Base-by-base conservation (phyloP, 106 monocot genomes). In the Dactylorhiza incarnata region DNA sequence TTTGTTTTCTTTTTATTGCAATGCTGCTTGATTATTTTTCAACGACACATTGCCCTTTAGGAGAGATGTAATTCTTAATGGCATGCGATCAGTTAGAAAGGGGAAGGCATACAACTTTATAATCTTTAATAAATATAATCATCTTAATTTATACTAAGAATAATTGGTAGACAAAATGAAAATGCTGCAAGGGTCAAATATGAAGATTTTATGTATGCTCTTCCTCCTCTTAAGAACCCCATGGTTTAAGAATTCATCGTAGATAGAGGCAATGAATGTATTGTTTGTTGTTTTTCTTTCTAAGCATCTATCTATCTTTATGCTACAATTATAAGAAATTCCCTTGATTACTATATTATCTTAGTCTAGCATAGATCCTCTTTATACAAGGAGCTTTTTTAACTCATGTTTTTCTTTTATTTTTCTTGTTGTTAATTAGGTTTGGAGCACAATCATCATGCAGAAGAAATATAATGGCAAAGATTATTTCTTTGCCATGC, bases 381-480 rank as follows among this genome's bases (percentile, higher is more conserved):
- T 65, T 65, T 29, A 65, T 26, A 26, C 65, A 24, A 65, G 29
- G 29, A 65, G 65, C 12, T 69, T 69, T 46, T 69, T 7, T 24
- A 69, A 46, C 69, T 46, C n/a, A 1, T 68, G 37, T 68, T 20
- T 68, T 48, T 74, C 48, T 69, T 15, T 51, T 16, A 45, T 75
- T 0, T 37, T 77, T 77, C 29, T 79, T 46, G 1, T 74, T 75
- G 9, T 61, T 75, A 10, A 74, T 63, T 73, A 96, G 96, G 76
- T 91, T 16, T 97, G 96, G 96, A 87, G 96, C 5, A 89, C 91
- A 73, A 22, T 93, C 58, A 97, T 97, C 44, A 93, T 97, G 96
- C 93, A 91, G 73, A 96, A 96, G 85, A 86, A 81, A 77, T 96
- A 96, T 69, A 82, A 82, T 87, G 88, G 88, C 55, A 93, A 92